A percentile compares a stretch with the other conserved stretches of the same genome.
Conservation (phyloP, 148 eudicot genomes). For the Dysphania ambrosioides region DNA sequence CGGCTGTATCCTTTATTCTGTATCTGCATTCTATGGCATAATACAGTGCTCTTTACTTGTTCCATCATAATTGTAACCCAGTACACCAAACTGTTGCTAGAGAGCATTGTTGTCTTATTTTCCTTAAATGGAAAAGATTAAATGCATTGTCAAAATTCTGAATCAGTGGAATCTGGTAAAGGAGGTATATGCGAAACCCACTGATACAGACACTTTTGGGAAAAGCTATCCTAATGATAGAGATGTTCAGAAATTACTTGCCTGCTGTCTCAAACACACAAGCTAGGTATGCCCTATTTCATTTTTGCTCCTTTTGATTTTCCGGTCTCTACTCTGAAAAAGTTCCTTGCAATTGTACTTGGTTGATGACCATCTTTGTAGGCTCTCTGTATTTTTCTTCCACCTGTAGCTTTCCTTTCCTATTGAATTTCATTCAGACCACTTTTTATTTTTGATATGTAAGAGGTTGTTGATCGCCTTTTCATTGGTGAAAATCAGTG, state of each 20-base stretch:
- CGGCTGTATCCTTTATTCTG: slow-evolving; percentile 68
- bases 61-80: neutral
- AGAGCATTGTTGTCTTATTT: slow-evolving; percentile 22
- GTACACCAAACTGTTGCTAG: neutral
- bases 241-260: slow-evolving; percentile 55
- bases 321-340: neutral
- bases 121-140: slow-evolving; percentile 58
- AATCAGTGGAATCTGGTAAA: slow-evolving; percentile 51
- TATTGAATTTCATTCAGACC: neutral
- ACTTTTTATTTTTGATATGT: neutral
- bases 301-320: neutral
- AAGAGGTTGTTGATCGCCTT: neutral
- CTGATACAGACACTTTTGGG: slow-evolving; percentile 18
- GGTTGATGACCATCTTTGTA: neutral
- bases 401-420: neutral
- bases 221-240: slow-evolving; percentile 35
- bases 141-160: slow-evolving; percentile 46
- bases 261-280: slow-evolving; percentile 45
- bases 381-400: neutral
- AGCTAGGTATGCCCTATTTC: slow-evolving; percentile 31
- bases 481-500: neutral
- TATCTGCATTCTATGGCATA: neutral
- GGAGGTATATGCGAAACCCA: slow-evolving; percentile 17
- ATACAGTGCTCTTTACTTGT: neutral
- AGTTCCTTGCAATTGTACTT: neutral